A percentile compares a stretch with the other conserved stretches of the same genome.
These are phyloP conservation scores for Pleurotus citrinopileatus DNA, from an alignment of 768 basidiomycete genomes.

Conservation along the genomic window DNA sequence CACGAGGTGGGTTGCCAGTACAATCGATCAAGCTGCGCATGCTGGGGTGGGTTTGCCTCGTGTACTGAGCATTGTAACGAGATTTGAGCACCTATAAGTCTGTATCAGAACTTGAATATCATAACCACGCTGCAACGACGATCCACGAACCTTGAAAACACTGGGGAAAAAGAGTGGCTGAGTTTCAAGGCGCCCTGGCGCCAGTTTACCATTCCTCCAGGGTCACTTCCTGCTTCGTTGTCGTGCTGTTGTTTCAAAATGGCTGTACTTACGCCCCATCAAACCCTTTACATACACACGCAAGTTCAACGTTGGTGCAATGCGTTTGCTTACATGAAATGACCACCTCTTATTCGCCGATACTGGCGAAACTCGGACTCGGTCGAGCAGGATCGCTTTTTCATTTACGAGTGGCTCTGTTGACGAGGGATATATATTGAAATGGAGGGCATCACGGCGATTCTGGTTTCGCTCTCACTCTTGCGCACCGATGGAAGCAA, in stretches of 20 bases:
- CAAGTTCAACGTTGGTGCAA: neutral
- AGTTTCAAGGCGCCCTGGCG: too few species aligned
- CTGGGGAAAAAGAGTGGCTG: too few species aligned
- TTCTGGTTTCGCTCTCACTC: neutral
- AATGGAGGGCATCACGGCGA: neutral
- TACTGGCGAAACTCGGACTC: neutral
- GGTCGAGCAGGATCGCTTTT: neutral
- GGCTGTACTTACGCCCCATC: too few species aligned
- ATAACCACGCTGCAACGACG: too few species aligned
- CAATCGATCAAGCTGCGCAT: neutral
- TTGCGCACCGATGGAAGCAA: slow-evolving; percentile 18
- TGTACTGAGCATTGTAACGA: slow-evolving; percentile 11
- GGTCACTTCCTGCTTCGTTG: too few species aligned
- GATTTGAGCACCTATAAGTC: neutral
- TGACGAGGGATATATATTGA: neutral
- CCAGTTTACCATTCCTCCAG: too few species aligned
- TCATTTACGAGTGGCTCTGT: neutral
- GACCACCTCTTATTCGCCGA: neutral
- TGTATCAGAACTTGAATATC: too few species aligned
- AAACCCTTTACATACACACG: too few species aligned
- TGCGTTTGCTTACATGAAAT: neutral
- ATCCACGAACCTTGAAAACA: too few species aligned
- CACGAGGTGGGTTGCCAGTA: slow-evolving; percentile 18
- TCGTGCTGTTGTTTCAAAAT: too few species aligned
- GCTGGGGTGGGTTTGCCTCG: neutral